These are phyloP conservation scores for Eucalyptus pauciflora DNA, from an alignment of 345 rosid genomes.

Conservation along the genomic window DNA sequence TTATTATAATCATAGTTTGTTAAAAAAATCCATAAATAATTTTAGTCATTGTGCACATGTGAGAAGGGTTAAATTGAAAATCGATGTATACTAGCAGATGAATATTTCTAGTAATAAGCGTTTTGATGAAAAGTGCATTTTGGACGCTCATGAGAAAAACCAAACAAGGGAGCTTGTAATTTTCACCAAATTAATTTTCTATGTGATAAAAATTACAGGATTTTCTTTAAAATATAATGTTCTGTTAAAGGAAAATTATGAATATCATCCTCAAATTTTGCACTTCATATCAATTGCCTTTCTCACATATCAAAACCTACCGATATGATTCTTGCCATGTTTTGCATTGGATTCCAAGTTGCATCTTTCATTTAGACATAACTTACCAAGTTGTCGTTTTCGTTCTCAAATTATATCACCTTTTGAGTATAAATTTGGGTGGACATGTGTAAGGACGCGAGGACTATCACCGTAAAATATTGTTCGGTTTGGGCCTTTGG, in stretches of 20 bases:
- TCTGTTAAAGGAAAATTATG: neutral
- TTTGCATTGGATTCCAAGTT: neutral
- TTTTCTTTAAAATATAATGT: neutral
- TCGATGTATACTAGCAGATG: accelerated
- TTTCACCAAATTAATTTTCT: neutral
- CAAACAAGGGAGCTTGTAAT: neutral
- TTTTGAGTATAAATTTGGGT: neutral
- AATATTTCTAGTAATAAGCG: neutral
- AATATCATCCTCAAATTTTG: neutral
- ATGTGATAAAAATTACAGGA: neutral
- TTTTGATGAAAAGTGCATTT: accelerated
- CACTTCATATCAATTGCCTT: neutral
- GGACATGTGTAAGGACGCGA: neutral
- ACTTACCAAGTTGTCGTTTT: neutral
- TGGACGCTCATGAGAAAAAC: neutral
- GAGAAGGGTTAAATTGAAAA: neutral
- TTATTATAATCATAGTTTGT: neutral
- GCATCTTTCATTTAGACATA: neutral
- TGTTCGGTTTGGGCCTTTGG: accelerated
- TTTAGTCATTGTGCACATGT: neutral
- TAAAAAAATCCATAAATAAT: neutral
- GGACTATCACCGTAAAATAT: too few relatives aligned
- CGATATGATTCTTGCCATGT: neutral
- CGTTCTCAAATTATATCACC: neutral
- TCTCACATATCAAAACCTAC: neutral